phyloP scores from a whole-genome alignment of 257 asterid species.

The Solanum arcanum region DNA sequence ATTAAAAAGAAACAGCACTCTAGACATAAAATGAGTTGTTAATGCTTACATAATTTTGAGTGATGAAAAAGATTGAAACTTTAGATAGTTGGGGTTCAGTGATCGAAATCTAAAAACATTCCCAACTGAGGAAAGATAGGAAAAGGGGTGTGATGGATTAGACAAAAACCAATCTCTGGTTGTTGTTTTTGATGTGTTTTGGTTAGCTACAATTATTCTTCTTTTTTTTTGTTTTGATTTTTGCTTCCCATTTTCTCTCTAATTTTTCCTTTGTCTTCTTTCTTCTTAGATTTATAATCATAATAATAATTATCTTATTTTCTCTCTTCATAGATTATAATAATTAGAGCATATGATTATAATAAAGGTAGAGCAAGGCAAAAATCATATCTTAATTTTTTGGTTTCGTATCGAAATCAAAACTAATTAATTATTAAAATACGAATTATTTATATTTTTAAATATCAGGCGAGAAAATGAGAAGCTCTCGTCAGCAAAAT shows the following conservation, averaged over 20 bases:
- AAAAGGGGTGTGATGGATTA: slow-evolving; percentile 1
- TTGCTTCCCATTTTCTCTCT: not conserved
- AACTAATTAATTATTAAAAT: no score
- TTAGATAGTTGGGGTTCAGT: slow-evolving; percentile 29
- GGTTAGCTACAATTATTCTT: not conserved
- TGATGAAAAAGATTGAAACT: slow-evolving; percentile 19
- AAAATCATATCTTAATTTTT: not conserved
- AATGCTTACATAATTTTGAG: slow-evolving; percentile 13
- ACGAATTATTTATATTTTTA: no score
- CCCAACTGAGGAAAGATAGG: slow-evolving; percentile 19
- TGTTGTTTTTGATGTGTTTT: slow-evolving; percentile 2
- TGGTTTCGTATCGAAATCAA: no score
- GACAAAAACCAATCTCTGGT: slow-evolving; percentile 14
- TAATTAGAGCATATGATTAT: not conserved
- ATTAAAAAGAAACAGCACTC: slow-evolving; percentile 8
- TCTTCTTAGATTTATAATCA: not conserved
- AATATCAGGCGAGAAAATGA: no score
- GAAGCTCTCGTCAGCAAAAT: not conserved
- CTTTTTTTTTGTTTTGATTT: not conserved
- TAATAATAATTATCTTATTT: not conserved
- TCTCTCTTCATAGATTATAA: not conserved
- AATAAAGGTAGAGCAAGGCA: not conserved
- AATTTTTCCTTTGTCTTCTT: not conserved
- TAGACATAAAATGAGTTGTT: slow-evolving; percentile 14
- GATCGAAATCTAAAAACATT: slow-evolving; percentile 33